Evolutionary conservation across 129 eudicot genomes (phyloP).

Genomic region (Centella asiatica): DNA sequence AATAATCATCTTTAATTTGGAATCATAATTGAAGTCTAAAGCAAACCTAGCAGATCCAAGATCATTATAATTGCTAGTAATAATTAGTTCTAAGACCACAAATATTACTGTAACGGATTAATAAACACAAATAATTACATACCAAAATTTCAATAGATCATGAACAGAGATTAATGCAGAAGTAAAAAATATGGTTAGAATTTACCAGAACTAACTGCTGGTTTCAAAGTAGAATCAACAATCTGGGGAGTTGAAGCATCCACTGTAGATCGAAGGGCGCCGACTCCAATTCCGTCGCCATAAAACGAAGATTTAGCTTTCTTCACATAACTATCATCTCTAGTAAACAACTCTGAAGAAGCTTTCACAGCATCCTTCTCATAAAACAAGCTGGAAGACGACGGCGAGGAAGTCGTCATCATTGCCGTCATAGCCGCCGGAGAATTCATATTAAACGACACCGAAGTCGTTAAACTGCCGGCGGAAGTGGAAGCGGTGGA

Average conservation of each 20-base stretch:
- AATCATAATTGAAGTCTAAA: background rate
- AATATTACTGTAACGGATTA: background rate
- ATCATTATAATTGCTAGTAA: background rate
- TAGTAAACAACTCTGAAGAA: slow-evolving; percentile 35
- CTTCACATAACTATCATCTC: slow-evolving; percentile 63
- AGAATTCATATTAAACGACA: slow-evolving; percentile 23
- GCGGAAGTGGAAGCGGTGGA: slow-evolving; percentile 18
- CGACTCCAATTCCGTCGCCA: slow-evolving; percentile 40
- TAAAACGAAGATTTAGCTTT: slow-evolving; percentile 32
- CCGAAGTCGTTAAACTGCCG: slow-evolving; percentile 19
- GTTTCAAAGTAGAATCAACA: slow-evolving; percentile 55
- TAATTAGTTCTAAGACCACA: background rate
- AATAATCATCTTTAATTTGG: background rate
- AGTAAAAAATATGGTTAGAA: background rate
- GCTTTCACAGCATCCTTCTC: slow-evolving; percentile 42
- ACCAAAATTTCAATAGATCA: background rate
- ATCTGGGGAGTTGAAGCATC: slow-evolving; percentile 47
- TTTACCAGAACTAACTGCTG: slow-evolving; percentile 42
- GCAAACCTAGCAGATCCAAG: too few species aligned
- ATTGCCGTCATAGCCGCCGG: slow-evolving; percentile 10
- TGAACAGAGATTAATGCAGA: background rate
- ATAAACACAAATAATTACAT: background rate
- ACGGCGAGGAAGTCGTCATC: slow-evolving; percentile 19
- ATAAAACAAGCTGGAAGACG: slow-evolving; percentile 34
- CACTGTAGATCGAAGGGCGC: slow-evolving; percentile 27